phyloP scores from a whole-genome alignment of 371 early-diverging fungal genomes.

The Syncephalis plumigaleata region DNA sequence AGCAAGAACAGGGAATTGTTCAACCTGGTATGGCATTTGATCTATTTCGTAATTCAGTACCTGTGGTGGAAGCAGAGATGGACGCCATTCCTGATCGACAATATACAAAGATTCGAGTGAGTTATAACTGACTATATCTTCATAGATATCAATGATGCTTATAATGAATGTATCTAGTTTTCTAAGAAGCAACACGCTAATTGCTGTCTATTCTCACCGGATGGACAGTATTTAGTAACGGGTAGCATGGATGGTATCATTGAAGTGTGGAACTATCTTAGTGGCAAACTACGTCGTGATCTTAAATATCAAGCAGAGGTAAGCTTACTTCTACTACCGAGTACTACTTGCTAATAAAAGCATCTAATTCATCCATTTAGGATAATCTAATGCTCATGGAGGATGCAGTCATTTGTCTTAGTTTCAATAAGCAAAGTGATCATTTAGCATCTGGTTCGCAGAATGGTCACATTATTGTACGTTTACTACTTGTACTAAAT shows the following conservation, averaged over 20 bases:
- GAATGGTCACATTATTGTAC: constrained; percentile 67
- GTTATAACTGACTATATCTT: background rate
- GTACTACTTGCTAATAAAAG: background rate
- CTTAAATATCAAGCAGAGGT: constrained; percentile 77
- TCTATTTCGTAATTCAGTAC: constrained; percentile 48
- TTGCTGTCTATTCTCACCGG: constrained; percentile 54
- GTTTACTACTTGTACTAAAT: background rate
- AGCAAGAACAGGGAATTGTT: constrained; percentile 60
- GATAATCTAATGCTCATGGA: constrained; percentile 89
- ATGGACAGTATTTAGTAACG: constrained; percentile 68
- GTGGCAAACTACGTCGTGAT: constrained; percentile 77
- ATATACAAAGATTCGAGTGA: constrained; percentile 60
- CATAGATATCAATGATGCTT: background rate
- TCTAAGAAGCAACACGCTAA: constrained; percentile 76
- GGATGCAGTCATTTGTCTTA: constrained; percentile 51
- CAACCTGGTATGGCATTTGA: constrained; percentile 47
- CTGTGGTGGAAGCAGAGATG: constrained; percentile 35
- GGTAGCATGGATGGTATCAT: constrained; percentile 88
- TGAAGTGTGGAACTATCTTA: constrained; percentile 81
- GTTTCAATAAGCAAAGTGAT: constrained; percentile 57
- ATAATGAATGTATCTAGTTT: constrained; percentile 27
- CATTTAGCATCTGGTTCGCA: constrained; percentile 70
- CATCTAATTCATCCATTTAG: constrained; percentile 11
- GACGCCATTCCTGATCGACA: constrained; percentile 47
- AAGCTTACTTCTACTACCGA: constrained; percentile 6